A percentile compares a stretch with the other conserved stretches of the same genome.
Conservation (phyloP, 495 filamentous ascomycete species). For the Bryoglossum gracile region DNA sequence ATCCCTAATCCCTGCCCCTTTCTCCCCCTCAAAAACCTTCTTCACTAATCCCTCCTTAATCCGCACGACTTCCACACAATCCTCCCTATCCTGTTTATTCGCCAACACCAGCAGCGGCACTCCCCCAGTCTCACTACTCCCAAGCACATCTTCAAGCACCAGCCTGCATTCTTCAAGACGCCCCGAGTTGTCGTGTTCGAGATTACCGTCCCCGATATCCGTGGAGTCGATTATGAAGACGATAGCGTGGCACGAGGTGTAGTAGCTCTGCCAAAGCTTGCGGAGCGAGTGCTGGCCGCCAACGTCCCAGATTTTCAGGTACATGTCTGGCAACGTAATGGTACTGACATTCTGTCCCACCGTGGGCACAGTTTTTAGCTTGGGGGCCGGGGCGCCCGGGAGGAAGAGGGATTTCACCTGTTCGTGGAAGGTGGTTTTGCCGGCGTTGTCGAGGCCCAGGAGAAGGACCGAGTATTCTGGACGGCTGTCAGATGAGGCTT, state of each 20-base stretch:
- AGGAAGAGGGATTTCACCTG: constrained; percentile 86
- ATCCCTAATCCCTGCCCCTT: constrained; percentile 75
- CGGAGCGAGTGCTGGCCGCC: constrained; percentile 87
- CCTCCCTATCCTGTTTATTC: constrained; percentile 96
- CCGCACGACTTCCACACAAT: constrained; percentile 92
- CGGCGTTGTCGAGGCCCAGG: constrained; percentile 94
- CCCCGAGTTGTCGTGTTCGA: constrained; percentile 52
- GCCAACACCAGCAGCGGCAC: constrained; percentile 89
- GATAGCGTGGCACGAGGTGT: constrained; percentile 87
- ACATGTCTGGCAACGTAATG: constrained; percentile 80
- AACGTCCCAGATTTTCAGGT: constrained; percentile 98
- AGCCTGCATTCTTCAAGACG: constrained; percentile 81
- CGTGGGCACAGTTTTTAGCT: constrained; percentile 79
- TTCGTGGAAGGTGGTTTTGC: constrained; percentile 96
- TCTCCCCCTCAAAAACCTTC: constrained; percentile 90
- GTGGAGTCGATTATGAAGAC: constrained; percentile 94
- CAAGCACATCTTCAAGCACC: constrained; percentile 81
- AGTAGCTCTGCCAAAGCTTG: constrained; percentile 93
- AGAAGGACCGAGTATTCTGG: constrained; percentile 95
- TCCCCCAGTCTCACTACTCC: constrained; percentile 75
- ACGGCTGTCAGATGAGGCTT: neutral
- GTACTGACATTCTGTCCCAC: constrained; percentile 96
- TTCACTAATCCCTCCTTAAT: constrained; percentile 95
- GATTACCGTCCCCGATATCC: constrained; percentile 74
- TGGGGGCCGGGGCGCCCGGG: constrained; percentile 51